These are phyloP conservation scores for Saccharomyces hybrid DNA, from an alignment of 1,139 yeast genomes.

Conservation along the genomic window DNA sequence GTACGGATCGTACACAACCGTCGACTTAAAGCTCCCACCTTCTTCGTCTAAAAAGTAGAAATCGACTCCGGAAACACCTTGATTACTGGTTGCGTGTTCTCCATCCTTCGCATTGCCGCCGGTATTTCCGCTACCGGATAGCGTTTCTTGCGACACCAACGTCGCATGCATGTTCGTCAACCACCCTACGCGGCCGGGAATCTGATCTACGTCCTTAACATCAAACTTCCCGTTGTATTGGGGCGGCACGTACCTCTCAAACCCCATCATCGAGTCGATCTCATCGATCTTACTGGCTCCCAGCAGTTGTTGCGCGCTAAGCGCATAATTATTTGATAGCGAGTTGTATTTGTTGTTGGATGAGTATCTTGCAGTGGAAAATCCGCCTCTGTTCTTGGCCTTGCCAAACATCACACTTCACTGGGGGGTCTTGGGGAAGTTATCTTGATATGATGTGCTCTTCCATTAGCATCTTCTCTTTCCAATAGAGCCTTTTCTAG, in stretches of 20 bases:
- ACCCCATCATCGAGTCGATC: conserved; percentile 76
- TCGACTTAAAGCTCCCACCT: conserved; percentile 90
- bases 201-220: conserved; percentile 41
- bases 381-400: conserved; percentile 8
- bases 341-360: conserved; percentile 1
- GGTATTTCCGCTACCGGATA: conserved; percentile 33
- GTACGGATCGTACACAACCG: conserved; percentile 80
- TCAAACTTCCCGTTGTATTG: conserved; percentile 21
- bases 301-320: conserved; percentile 30
- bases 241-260: conserved; percentile 45
- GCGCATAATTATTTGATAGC: conserved; percentile 20
- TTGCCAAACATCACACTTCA: conserved; percentile 2
- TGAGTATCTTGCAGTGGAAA: conserved; percentile 11
- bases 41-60: conserved; percentile 94
- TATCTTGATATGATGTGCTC: background rate
- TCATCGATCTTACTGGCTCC: conserved; percentile 43
- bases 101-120: conserved; percentile 48
- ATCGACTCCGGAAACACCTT: conserved; percentile 82
- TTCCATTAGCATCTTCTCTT: background rate
- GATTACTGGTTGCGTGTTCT: conserved; percentile 43
- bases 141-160: conserved; percentile 25
- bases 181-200: conserved; percentile 79
- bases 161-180: conserved; percentile 74
- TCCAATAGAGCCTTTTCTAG: background rate
- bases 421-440: background rate